phyloP scores from a whole-genome alignment of 345 rosid genomes.

The Turnera subulata region DNA sequence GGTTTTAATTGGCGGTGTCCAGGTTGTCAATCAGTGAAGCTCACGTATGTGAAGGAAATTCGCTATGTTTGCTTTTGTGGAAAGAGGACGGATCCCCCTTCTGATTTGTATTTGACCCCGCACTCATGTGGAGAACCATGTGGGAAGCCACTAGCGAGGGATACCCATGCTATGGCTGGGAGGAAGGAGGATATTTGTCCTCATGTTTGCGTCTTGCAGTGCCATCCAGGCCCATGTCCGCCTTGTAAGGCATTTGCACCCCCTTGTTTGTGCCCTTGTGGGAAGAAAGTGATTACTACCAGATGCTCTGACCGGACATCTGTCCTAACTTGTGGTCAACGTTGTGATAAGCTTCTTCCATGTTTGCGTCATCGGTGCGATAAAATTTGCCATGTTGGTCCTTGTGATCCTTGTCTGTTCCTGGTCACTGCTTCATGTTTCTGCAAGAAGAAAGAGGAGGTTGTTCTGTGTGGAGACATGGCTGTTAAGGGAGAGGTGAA shows the following conservation, averaged over 20 bases:
- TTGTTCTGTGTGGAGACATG: constrained; percentile 77
- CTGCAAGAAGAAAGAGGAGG: constrained; percentile 76
- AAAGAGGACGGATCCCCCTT: constrained; percentile 77
- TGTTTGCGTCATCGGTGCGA: constrained; percentile 78
- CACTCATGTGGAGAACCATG: constrained; percentile 98
- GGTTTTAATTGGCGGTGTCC: constrained; percentile 98
- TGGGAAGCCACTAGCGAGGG: constrained; percentile 84
- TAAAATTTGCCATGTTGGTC: constrained; percentile 71
- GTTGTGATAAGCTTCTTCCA: constrained; percentile 66
- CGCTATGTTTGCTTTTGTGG: constrained; percentile 79
- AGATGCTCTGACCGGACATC: constrained; percentile 83
- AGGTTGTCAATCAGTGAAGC: constrained; percentile 91
- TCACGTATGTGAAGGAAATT: constrained; percentile 66
- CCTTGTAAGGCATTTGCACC: constrained; percentile 97
- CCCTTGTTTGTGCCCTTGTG: constrained; percentile 74
- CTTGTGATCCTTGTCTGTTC: constrained; percentile 74
- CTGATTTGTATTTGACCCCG: constrained; percentile 90
- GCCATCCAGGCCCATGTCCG: constrained; percentile 99
- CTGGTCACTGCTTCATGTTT: constrained; percentile 69
- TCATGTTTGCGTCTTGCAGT: constrained; percentile 90
- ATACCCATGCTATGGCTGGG: constrained; percentile 24
- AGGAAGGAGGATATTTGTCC: constrained; percentile 70
- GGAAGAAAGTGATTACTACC: constrained; percentile 68
- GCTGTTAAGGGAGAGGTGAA: constrained; percentile 71
- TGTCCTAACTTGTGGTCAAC: constrained; percentile 69